Conservation (phyloP, 2,329 filamentous ascomycete species). For the Colletotrichum sp. region DNA sequence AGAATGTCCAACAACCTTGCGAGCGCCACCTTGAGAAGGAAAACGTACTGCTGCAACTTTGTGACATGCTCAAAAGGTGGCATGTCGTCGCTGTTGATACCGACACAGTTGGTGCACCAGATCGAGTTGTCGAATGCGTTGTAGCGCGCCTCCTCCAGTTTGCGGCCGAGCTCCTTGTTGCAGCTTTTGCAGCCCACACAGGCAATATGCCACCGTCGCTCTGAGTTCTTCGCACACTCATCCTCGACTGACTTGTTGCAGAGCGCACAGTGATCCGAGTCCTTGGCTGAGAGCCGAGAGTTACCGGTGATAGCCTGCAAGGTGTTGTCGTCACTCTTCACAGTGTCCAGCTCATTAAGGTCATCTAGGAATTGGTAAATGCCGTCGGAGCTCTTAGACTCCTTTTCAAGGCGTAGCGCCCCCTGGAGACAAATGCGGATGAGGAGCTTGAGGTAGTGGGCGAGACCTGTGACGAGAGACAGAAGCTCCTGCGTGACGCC, state of each 20-base stretch:
- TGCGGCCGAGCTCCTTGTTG: constrained; percentile 68
- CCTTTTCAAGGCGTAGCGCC: constrained; percentile 87
- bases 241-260: constrained; percentile 93
- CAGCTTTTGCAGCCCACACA: constrained; percentile 80
- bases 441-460: constrained; percentile 95
- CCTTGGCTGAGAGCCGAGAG: constrained; percentile 71
- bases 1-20: constrained; percentile 88
- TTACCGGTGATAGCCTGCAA: constrained; percentile 71
- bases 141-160: constrained; percentile 73
- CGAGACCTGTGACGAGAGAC: constrained; percentile 93
- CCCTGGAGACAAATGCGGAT: constrained; percentile 97
- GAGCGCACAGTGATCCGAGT: constrained; percentile 82
- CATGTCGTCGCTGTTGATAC: constrained; percentile 56
- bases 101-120: constrained; percentile 73
- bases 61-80: constrained; percentile 75
- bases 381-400: constrained; percentile 75
- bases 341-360: constrained; percentile 80
- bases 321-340: constrained; percentile 74
- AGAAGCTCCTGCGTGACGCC: constrained; percentile 98
- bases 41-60: constrained; percentile 92
- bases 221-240: constrained; percentile 79
- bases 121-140: constrained; percentile 71
- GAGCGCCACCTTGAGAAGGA: constrained; percentile 88
- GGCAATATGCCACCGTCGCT: constrained; percentile 81
- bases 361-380: constrained; percentile 85